Base-by-base conservation (phyloP, 495 filamentous ascomycete genomes). In the Penicillium roqueforti region DNA sequence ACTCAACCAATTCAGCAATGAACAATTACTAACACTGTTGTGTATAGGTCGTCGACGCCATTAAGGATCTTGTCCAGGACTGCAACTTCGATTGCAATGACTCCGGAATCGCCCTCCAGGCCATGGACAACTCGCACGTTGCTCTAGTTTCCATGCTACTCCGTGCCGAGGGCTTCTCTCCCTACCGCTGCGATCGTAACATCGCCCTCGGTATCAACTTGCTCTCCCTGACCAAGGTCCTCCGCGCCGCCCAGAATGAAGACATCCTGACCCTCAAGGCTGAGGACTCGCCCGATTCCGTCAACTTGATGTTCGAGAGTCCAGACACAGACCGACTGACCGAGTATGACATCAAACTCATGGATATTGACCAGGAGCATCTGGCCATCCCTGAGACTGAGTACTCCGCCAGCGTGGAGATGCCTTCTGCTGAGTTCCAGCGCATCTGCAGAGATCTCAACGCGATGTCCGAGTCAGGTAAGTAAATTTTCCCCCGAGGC, bases 61-160 rank as follows among this genome's bases (percentile, higher is more conserved):
- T 99, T 84, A 97, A 96, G 75, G 95, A 99, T 65, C 85, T 99
- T 25, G 93, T 99, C 46, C 93, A 97, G 76, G 92, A 97, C 77
- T 97, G 95, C 83, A 99, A 99, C 77, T 99, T 99, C 76, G 93
- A 99, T 78, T 99, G 95, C 87, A 99, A 97, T 87, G 93, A 99
- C 82, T 89, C 89, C 57, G 93, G 93, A 47, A 92, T 99, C 71
- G 91, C 91, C 47, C 87, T 99, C 26, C 93, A 99, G 76, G 93
- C 93, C 62, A 99, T 99, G 95, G 93, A 99, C 78, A 99, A 96
- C 81, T 96, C 92, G 53, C 93, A 99, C 77, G 93, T 99, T 68
- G 93, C 93, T 47, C 88, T 99, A 42, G 93, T 98, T 34, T 95
- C 93, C 53, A 97, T 99, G 95, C 83, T 95, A 79, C 87, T 99